A percentile compares a stretch with the other conserved stretches of the same genome.
Conservation (phyloP, 805 yeast species). For the Candida qinlingensis region DNA sequence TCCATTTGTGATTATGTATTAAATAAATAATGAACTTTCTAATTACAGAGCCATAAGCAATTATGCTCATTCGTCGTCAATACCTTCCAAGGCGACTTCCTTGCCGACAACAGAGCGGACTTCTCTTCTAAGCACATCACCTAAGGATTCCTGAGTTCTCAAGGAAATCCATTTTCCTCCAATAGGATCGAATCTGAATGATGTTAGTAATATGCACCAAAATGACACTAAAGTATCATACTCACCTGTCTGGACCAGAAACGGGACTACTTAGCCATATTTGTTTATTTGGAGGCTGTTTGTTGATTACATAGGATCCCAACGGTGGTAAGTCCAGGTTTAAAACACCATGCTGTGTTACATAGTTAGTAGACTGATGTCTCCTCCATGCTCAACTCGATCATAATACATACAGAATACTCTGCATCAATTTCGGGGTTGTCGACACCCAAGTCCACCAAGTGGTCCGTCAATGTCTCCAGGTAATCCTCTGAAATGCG, state of each 20-base stretch:
- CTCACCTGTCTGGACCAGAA: slow-evolving; percentile 74
- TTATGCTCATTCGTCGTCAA: slow-evolving; percentile 9
- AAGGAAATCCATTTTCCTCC: slow-evolving; percentile 74
- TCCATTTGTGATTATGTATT: no score
- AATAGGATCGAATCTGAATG: slow-evolving; percentile 57
- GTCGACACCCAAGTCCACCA: slow-evolving; percentile 63
- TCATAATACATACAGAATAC: slow-evolving; percentile 40
- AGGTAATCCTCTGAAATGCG: slow-evolving; percentile 58
- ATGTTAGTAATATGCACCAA: slow-evolving; percentile 1
- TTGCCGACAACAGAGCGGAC: slow-evolving; percentile 30
- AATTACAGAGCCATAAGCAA: not conserved
- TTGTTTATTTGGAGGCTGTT: slow-evolving; percentile 96
- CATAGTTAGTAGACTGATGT: not conserved
- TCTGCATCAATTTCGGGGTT: slow-evolving; percentile 68
- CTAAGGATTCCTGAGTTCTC: slow-evolving; percentile 52
- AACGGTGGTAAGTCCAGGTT: slow-evolving; percentile 61
- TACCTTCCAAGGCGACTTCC: slow-evolving; percentile 18
- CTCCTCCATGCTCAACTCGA: no score
- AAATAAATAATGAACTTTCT: slow-evolving; percentile 25
- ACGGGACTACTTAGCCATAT: slow-evolving; percentile 93
- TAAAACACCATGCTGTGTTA: slow-evolving; percentile 68
- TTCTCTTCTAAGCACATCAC: slow-evolving; percentile 48
- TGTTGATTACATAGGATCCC: slow-evolving; percentile 90
- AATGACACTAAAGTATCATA: not conserved
- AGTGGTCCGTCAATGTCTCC: slow-evolving; percentile 59